These are phyloP conservation scores for Hypericum perforatum DNA, from an alignment of 345 rosid species.

Conservation along the genomic window DNA sequence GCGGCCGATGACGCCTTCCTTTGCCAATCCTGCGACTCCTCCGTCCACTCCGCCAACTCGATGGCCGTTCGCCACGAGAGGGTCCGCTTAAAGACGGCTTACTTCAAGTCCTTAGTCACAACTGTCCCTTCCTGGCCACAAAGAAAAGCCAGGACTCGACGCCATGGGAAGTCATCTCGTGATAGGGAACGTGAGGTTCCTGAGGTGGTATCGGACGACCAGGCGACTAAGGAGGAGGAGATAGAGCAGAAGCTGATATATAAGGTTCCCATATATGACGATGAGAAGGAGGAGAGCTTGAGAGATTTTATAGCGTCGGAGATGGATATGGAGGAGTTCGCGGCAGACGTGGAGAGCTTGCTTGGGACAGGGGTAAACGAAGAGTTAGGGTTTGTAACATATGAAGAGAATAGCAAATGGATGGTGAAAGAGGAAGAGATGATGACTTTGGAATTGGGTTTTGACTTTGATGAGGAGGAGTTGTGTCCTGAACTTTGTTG, in stretches of 20 bases:
- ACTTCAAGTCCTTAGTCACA: constrained; percentile 20
- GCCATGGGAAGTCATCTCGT: constrained; percentile 15
- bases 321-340: constrained; percentile 75
- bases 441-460: constrained; percentile 45
- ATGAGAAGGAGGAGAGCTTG: constrained; percentile 11
- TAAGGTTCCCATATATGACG: constrained; percentile 66
- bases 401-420: constrained; percentile 9
- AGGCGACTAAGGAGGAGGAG: constrained; percentile 41
- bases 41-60: constrained; percentile 80
- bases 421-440: constrained; percentile 43
- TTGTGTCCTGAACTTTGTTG: background rate
- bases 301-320: constrained; percentile 65
- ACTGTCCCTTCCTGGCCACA: background rate
- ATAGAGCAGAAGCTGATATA: constrained; percentile 58
- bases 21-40: constrained; percentile 74
- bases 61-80: constrained; percentile 78
- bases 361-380: constrained; percentile 65
- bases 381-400: constrained; percentile 44
- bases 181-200: constrained; percentile 47
- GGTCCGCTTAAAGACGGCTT: constrained; percentile 56
- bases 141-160: constrained; percentile 73
- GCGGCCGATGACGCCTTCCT: constrained; percentile 97
- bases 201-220: constrained; percentile 58
- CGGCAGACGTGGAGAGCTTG: constrained; percentile 78
- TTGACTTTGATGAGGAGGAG: constrained; percentile 48